Evolutionary conservation across 805 yeast species (phyloP).

Genomic region (Maudiozyma saulgeensis): DNA sequence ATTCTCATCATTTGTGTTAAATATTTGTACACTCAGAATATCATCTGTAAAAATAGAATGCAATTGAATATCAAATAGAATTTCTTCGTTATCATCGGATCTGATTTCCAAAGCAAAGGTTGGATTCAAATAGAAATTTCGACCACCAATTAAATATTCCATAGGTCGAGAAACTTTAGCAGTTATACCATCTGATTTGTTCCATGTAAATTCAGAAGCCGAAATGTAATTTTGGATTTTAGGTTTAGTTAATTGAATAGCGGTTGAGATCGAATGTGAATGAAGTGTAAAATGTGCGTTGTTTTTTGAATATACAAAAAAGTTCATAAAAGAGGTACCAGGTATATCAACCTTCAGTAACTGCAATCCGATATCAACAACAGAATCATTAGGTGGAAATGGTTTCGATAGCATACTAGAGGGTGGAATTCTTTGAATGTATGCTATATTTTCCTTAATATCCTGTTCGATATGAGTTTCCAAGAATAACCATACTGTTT

Average conservation of each 20-base stretch:
- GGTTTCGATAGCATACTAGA: constrained; percentile 6
- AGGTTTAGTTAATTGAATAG: not conserved
- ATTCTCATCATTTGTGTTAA: constrained; percentile 12
- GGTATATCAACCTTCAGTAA: constrained; percentile 22
- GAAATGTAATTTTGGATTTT: not conserved
- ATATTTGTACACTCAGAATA: constrained; percentile 18
- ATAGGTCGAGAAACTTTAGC: not conserved
- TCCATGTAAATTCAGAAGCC: not conserved
- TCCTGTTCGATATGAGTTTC: constrained; percentile 33
- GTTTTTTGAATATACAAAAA: constrained; percentile 20
- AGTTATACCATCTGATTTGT: not conserved
- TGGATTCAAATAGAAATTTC: constrained; percentile 16
- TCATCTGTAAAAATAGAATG: constrained; percentile 7
- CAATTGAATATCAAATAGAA: constrained; percentile 11
- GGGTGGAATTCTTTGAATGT: constrained; percentile 14
- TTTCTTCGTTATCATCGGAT: constrained; percentile 4
- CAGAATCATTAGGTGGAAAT: constrained; percentile 14
- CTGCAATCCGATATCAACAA: constrained; percentile 33
- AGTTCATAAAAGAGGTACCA: constrained; percentile 2
- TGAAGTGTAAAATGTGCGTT: constrained; percentile 18
- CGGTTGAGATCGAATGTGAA: constrained; percentile 3
- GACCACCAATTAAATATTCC: not conserved
- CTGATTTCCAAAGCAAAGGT: constrained; percentile 13
- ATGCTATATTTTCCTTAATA: constrained; percentile 1
- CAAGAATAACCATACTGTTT: constrained; percentile 39